A percentile compares a stretch with the other conserved stretches of the same genome.
These are phyloP conservation scores for Chlorella sp. DNA, from an alignment of 139 green algal genomes.

Conservation along the genomic window DNA sequence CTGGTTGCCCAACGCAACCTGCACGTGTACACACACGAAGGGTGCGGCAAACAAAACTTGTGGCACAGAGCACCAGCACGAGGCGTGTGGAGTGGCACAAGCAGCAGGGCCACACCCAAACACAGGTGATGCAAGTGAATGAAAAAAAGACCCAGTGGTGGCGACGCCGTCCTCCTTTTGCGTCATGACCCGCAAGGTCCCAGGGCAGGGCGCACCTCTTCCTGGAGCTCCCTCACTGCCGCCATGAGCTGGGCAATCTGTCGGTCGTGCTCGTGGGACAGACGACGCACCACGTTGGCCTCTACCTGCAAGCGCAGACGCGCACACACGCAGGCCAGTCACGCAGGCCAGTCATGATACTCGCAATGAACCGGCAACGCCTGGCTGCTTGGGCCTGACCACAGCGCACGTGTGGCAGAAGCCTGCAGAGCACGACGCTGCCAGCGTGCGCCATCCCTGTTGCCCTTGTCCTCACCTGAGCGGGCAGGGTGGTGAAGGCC, in stretches of 20 bases:
- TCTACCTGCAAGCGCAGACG: neutral
- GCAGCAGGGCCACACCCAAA: neutral
- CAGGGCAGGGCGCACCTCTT: neutral
- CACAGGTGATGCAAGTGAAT: neutral
- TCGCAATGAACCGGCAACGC: no score
- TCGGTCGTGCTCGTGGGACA: neutral
- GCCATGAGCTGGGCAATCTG: neutral
- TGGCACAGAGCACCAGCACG: no score
- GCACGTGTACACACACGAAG: neutral
- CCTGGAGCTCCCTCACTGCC: neutral
- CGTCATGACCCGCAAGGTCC: neutral
- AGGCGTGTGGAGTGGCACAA: no score
- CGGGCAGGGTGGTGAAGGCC: neutral
- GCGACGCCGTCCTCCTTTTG: neutral
- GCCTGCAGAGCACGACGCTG: no score
- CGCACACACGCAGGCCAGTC: neutral
- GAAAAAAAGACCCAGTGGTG: neutral
- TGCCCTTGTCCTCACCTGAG: neutral
- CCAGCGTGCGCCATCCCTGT: no score
- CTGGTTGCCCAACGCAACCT: neutral
- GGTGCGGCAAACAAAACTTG: neutral
- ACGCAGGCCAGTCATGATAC: no score
- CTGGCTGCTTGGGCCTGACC: no score
- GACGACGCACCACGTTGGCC: neutral
- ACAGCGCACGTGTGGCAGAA: no score